A percentile compares a stretch with the other conserved stretches of the same genome.
phyloP scores from a whole-genome alignment of 139 green algal species.

The Picochlorum costavermella region DNA sequence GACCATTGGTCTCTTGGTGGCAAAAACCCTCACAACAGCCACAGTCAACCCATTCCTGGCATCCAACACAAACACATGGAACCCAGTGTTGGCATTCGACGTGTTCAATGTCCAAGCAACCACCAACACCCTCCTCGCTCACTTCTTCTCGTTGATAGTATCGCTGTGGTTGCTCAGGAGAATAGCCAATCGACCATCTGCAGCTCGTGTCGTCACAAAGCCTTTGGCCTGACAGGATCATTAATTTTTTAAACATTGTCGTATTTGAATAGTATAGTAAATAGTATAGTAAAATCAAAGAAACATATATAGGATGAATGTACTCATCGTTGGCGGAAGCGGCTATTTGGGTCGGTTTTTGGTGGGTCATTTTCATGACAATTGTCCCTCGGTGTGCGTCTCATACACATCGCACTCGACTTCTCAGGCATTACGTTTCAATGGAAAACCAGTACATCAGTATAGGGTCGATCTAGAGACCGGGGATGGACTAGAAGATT shows the following conservation, averaged over 20 bases:
- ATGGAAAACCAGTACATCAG: not conserved
- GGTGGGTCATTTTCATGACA: slow-evolving; percentile 20
- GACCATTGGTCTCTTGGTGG: slow-evolving; percentile 87
- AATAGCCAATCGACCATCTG: slow-evolving; percentile 29
- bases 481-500: slow-evolving; percentile 41
- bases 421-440: not conserved
- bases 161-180: slow-evolving; percentile 73
- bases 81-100: slow-evolving; percentile 94
- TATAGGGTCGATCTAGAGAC: slow-evolving; percentile 34
- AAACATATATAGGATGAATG: not conserved
- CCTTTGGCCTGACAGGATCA: not conserved
- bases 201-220: not conserved
- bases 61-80: slow-evolving; percentile 55
- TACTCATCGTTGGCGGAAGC: slow-evolving; percentile 32
- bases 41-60: slow-evolving; percentile 82
- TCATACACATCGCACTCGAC: slow-evolving; percentile 27
- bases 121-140: slow-evolving; percentile 82
- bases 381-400: slow-evolving; percentile 3
- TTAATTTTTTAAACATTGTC: not conserved
- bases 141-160: slow-evolving; percentile 77
- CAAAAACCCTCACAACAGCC: slow-evolving; percentile 90
- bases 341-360: slow-evolving; percentile 55
- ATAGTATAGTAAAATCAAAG: not conserved
- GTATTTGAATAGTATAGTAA: too few relatives aligned
- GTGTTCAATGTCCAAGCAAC: slow-evolving; percentile 97